A percentile compares a stretch with the other conserved stretches of the same genome.
Evolutionary conservation across 371 early-diverging fungal species (phyloP).

Genomic region (Apophysomyces elegans): DNA sequence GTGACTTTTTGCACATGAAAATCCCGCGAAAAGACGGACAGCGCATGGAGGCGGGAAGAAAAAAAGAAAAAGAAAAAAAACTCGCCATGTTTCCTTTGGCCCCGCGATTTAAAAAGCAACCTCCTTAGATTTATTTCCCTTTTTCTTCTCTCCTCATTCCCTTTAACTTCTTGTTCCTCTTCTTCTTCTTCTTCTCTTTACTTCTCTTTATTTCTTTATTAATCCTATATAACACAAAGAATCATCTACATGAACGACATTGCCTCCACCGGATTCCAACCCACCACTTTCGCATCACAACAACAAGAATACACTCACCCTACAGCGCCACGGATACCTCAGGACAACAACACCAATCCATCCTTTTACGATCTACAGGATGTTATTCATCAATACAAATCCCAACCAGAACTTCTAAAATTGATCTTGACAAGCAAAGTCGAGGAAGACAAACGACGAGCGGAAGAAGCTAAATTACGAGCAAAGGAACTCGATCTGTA

Average conservation of each 20-base stretch:
- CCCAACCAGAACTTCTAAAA: conserved; percentile 67
- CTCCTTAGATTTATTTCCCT: conserved; percentile 4
- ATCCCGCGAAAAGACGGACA: conserved; percentile 1
- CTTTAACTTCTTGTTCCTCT: background rate
- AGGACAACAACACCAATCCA: conserved; percentile 9
- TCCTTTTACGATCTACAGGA: conserved; percentile 55
- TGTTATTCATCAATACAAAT: conserved; percentile 57
- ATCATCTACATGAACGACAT: background rate
- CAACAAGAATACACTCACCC: background rate
- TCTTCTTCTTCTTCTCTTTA: background rate
- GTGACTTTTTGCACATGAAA: background rate
- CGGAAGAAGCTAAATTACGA: conserved; percentile 63
- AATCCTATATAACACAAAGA: background rate
- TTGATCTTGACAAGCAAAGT: conserved; percentile 66
- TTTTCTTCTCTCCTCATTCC: conserved; percentile 1
- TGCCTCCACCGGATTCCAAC: background rate
- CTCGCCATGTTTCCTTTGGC: conserved; percentile 7
- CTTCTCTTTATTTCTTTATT: background rate
- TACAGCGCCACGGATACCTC: conserved; percentile 1
- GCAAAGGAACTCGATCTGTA: conserved; percentile 58
- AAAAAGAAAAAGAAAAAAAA: background rate
- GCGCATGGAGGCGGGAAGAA: background rate
- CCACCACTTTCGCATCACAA: background rate
- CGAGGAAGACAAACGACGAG: conserved; percentile 68
- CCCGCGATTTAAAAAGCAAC: conserved; percentile 12